These are phyloP conservation scores for Hypoxylon sp. DNA, from an alignment of 2,329 filamentous ascomycete genomes.

Conservation along the genomic window DNA sequence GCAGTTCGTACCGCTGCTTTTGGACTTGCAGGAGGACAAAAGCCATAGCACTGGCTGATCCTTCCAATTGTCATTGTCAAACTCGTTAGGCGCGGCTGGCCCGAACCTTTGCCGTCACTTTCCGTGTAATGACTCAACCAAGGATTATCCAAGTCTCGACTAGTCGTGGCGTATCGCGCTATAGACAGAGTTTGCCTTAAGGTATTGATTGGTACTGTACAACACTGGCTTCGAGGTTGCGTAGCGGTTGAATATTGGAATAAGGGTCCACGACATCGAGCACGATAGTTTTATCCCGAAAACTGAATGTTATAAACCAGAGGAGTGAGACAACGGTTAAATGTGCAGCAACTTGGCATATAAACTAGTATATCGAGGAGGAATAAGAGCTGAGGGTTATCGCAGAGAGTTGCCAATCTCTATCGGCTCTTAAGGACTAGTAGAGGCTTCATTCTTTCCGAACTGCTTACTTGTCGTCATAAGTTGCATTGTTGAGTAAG, in stretches of 20 bases:
- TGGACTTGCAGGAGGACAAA: conserved; percentile 14
- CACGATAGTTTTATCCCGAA: conserved; percentile 6
- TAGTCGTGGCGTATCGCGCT: conserved; percentile 16
- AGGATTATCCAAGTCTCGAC: conserved; percentile 24
- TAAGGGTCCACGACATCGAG: conserved; percentile 1
- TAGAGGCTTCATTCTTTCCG: conserved; percentile 17
- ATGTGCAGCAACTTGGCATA: neutral
- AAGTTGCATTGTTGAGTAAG: conserved; percentile 7
- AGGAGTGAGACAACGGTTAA: neutral
- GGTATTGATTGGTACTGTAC: conserved; percentile 20
- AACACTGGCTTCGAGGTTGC: neutral
- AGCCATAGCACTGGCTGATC: conserved; percentile 18
- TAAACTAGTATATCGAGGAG: conserved; percentile 13
- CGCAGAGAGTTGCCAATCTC: conserved; percentile 21
- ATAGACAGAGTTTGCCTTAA: conserved; percentile 31
- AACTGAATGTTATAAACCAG: neutral
- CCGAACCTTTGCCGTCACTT: conserved; percentile 28
- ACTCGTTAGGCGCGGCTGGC: neutral
- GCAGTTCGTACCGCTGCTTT: conserved; percentile 3
- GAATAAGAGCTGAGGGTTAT: conserved; percentile 2
- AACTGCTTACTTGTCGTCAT: conserved; percentile 4
- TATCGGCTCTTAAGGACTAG: conserved; percentile 14
- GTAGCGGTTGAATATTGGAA: neutral
- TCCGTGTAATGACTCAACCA: conserved; percentile 22
- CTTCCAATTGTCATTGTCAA: conserved; percentile 26